Conservation (phyloP, 2,329 filamentous ascomycete species). For the Fusarium robinianum region DNA sequence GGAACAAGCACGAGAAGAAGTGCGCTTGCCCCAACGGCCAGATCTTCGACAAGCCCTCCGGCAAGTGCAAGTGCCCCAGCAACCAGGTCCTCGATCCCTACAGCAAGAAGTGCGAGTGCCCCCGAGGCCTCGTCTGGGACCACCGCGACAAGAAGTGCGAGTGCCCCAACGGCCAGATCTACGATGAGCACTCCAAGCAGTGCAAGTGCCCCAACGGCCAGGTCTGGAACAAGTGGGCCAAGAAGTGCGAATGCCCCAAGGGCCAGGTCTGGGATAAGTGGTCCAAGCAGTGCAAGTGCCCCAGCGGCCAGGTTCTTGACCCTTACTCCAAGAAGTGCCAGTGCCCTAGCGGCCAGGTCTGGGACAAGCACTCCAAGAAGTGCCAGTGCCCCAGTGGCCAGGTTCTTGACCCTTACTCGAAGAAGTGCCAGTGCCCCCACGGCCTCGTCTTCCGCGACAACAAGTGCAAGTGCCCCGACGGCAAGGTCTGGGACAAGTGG, state of each 20-base stretch:
- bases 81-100: conserved; percentile 9
- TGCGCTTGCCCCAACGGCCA: conserved; percentile 11
- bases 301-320: conserved; percentile 15
- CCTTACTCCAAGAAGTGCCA: conserved; percentile 10
- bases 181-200: too few relatives aligned
- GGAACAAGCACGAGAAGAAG: background rate
- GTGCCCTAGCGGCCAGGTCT: conserved; percentile 22
- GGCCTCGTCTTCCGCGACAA: background rate
- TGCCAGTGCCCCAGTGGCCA: background rate
- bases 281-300: conserved; percentile 14
- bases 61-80: background rate
- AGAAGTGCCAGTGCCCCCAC: background rate
- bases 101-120: conserved; percentile 22
- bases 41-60: conserved; percentile 4
- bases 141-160: conserved; percentile 15
- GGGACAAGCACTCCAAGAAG: background rate
- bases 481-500: conserved; percentile 10
- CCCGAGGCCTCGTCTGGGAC: conserved; percentile 13
- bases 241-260: conserved; percentile 11
- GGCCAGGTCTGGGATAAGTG: conserved; percentile 13
- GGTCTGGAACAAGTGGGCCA: too few relatives aligned
- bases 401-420: background rate
- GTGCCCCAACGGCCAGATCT: conserved; percentile 21
- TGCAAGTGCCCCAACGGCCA: background rate
- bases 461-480: background rate